Evolutionary conservation across 23 red algal species (phyloP).

Genomic region (Agarophyton chilense): DNA sequence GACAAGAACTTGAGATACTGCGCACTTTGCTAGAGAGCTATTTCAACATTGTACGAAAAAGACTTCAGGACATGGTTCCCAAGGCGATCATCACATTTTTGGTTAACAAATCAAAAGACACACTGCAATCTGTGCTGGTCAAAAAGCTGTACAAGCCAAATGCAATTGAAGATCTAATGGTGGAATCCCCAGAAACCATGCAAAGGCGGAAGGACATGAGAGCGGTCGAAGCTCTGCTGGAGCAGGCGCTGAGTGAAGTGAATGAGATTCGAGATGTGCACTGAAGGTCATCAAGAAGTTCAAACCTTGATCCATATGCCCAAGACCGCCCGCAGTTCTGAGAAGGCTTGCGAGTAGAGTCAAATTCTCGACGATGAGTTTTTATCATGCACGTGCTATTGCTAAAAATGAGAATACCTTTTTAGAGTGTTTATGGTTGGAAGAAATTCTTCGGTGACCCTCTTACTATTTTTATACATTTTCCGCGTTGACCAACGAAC

Average conservation of each 20-base stretch:
- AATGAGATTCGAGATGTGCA: conserved; percentile 91
- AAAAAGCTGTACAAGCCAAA: conserved; percentile 89
- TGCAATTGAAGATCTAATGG: conserved; percentile 73
- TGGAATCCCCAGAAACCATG: conserved; percentile 72
- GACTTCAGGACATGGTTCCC: conserved; percentile 89
- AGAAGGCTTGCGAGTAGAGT: too few species aligned
- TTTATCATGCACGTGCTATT: too few species aligned
- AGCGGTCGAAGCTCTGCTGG: conserved; percentile 64
- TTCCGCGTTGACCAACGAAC: too few species aligned
- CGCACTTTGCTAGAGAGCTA: conserved; percentile 89
- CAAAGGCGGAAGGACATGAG: conserved; percentile 80
- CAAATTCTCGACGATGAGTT: too few species aligned
- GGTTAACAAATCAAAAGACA: conserved; percentile 76
- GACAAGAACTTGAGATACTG: conserved; percentile 88
- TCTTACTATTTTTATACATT: too few species aligned
- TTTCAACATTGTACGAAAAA: conserved; percentile 92
- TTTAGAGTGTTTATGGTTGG: too few species aligned
- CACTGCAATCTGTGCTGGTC: conserved; percentile 74
- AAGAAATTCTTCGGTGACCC: too few species aligned
- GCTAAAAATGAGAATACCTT: too few species aligned
- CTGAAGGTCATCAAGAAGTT: not conserved
- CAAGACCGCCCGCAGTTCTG: not conserved
- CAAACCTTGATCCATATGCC: not conserved
- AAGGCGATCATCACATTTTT: conserved; percentile 98
- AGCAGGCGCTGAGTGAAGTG: conserved; percentile 75